Evolutionary conservation across 2,329 filamentous ascomycete genomes (phyloP).

Genomic region (Calcarisporium arbuscula): DNA sequence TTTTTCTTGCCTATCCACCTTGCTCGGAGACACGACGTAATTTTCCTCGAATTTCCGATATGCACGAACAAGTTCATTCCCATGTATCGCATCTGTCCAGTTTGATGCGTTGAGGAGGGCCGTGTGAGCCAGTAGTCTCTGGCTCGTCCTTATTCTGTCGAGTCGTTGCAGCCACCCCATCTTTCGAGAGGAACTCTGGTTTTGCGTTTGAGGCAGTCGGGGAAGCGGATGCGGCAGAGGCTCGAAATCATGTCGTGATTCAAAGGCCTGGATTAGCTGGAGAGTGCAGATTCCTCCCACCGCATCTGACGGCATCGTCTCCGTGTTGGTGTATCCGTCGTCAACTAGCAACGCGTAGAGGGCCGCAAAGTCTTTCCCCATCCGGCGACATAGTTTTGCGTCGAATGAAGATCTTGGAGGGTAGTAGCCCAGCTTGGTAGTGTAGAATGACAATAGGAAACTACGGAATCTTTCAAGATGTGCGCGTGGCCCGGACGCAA

Average conservation of each 20-base stretch:
- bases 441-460: slow-evolving; percentile 62
- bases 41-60: slow-evolving; percentile 67
- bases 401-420: slow-evolving; percentile 51
- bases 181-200: slow-evolving; percentile 22
- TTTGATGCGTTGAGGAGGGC: slow-evolving; percentile 49
- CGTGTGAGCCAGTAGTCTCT: slow-evolving; percentile 43
- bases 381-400: slow-evolving; percentile 45
- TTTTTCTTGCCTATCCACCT: slow-evolving; percentile 50
- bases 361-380: slow-evolving; percentile 64
- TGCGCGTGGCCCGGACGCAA: slow-evolving; percentile 51
- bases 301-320: slow-evolving; percentile 45
- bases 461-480: slow-evolving; percentile 69
- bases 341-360: slow-evolving; percentile 70
- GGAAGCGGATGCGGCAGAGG: slow-evolving; percentile 62
- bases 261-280: slow-evolving; percentile 62
- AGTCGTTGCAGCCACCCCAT: slow-evolving; percentile 35
- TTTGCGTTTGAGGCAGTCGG: slow-evolving; percentile 48
- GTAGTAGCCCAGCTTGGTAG: slow-evolving; percentile 63
- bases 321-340: slow-evolving; percentile 40
- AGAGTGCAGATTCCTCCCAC: slow-evolving; percentile 64
- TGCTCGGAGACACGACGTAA: slow-evolving; percentile 40
- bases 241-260: slow-evolving; percentile 51
- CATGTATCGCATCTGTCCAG: slow-evolving; percentile 28
- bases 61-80: slow-evolving; percentile 56
- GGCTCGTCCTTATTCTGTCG: slow-evolving; percentile 39